Base-by-base conservation (phyloP, 129 eudicot genomes). In the Artemisia argyi region DNA sequence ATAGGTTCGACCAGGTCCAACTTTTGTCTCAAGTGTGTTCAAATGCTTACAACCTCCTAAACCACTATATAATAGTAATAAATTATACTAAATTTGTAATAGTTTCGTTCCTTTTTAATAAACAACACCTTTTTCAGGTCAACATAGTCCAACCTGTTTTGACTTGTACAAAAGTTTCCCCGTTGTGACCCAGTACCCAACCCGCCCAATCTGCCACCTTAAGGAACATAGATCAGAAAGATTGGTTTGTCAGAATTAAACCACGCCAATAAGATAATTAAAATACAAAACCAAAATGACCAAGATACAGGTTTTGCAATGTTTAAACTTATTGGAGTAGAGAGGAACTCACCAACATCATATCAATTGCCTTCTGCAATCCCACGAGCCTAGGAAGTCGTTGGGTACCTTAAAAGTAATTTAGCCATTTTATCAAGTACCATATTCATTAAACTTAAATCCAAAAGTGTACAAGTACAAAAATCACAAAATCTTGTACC, bases 321-420 rank as follows among this genome's bases (percentile, higher is more conserved):
- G 58, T 52, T 12, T 52, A 69, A 61, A 68, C 64, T 49, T 47
- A 35, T 30, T 51, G 71, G 13, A 52, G 15, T 56, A 73, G 57
- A 72, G 65, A 65, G 57, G 74, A 62, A 66, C 87, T 78, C 85
- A 94, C 99, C 96, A 90, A 82, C 97, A 94, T 90, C 72, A 90
- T 83, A 68, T 94, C 99, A 86, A 94, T 65, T 69, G 97, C 97
- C 83, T 90, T 90, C 55, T 82, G 61, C 80, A 94, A 63, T 47
- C 99, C 99, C 58, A 94, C 69, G 63, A 94, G 93, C 87, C 99
- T 88, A 5, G 98, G 99, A 76, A 94, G 99, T 73, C 97, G 93
- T 65, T 94, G 99, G 68, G 99, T 94, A 30, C 99, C 99, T 94
- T 64, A 50, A 66, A 67, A 32, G 58, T 64, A 20, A 14, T 35